Evolutionary conservation across 345 rosid genomes (phyloP).

Genomic region (Sonneratia caseolaris): DNA sequence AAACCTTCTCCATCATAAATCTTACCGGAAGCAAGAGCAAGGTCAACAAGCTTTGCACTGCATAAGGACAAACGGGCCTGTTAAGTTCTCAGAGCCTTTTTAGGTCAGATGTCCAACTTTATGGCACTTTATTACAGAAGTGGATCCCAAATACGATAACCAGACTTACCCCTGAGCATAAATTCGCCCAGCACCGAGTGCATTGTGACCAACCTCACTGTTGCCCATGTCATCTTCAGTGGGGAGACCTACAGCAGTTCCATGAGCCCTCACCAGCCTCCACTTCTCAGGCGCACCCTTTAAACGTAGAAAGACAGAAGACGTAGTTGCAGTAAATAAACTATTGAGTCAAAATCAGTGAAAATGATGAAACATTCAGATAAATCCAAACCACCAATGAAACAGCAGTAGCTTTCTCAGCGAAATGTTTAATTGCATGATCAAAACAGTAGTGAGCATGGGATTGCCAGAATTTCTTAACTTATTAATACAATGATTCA

Average conservation of each 20-base stretch:
- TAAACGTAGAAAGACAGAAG: too few relatives aligned
- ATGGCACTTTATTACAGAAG: not conserved
- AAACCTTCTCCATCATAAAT: conserved; percentile 81
- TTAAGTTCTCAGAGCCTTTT: too few relatives aligned
- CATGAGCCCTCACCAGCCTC: conserved; percentile 90
- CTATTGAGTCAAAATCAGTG: too few relatives aligned
- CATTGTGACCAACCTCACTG: conserved; percentile 98
- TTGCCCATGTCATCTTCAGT: conserved; percentile 98
- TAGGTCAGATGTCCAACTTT: not conserved
- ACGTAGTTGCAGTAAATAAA: too few relatives aligned
- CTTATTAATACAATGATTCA: too few relatives aligned
- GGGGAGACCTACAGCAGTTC: conserved; percentile 88
- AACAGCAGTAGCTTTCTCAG: too few relatives aligned
- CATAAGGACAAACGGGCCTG: not conserved
- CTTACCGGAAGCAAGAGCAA: conserved; percentile 85
- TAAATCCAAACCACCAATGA: too few relatives aligned
- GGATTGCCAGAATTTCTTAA: too few relatives aligned
- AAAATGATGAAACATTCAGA: too few relatives aligned
- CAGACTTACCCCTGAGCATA: conserved; percentile 66
- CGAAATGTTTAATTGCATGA: too few relatives aligned
- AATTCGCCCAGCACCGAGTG: conserved; percentile 96
- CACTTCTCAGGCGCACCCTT: conserved; percentile 75
- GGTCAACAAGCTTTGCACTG: conserved; percentile 90
- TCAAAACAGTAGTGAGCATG: too few relatives aligned
- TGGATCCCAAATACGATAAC: not conserved